Percentiles rank a stretch among this genome's conserved stretches.
phyloP scores from a whole-genome alignment of 1,284 basidiomycete species.

The Naganishia liquefaciens region DNA sequence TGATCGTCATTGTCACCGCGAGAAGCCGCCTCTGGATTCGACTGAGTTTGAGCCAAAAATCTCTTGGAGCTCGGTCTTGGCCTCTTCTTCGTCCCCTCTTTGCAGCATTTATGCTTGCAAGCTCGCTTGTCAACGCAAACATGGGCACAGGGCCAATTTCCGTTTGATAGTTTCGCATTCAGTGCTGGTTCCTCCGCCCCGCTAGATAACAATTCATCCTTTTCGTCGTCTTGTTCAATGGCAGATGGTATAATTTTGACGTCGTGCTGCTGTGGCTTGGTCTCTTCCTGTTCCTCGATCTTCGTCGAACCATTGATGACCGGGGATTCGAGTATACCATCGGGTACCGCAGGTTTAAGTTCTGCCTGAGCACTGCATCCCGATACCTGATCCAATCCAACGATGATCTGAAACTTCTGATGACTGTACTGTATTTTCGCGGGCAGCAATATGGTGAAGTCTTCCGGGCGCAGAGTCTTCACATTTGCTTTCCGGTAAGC shows the following conservation, averaged over 20 bases:
- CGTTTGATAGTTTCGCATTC: constrained; percentile 27
- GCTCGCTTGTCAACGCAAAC: constrained; percentile 13
- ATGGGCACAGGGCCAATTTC: constrained; percentile 32
- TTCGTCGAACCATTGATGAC: constrained; percentile 3
- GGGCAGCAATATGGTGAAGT: constrained; percentile 8
- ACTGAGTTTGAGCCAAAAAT: neutral
- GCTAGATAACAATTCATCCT: constrained; percentile 6
- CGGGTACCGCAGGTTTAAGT: constrained; percentile 34
- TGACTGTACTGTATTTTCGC: constrained; percentile 27
- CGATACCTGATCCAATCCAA: constrained; percentile 42
- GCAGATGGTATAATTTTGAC: neutral
- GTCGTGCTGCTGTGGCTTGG: neutral
- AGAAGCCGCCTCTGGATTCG: neutral
- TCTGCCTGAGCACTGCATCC: constrained; percentile 40
- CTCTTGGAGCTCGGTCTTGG: constrained; percentile 1
- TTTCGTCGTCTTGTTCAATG: neutral
- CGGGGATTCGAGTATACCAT: constrained; percentile 1
- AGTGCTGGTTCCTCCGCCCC: neutral
- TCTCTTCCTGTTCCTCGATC: constrained; percentile 5
- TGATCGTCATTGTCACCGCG: neutral
- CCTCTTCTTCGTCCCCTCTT: constrained; percentile 31
- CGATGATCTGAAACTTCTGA: constrained; percentile 33
- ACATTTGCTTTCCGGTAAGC: constrained; percentile 16
- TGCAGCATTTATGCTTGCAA: constrained; percentile 33
- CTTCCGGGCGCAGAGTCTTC: constrained; percentile 14